Evolutionary conservation across 2,329 filamentous ascomycete genomes (phyloP), one percentile per base, ranked within the genome.

Genomic region (Helicocarpus griseus): DNA sequence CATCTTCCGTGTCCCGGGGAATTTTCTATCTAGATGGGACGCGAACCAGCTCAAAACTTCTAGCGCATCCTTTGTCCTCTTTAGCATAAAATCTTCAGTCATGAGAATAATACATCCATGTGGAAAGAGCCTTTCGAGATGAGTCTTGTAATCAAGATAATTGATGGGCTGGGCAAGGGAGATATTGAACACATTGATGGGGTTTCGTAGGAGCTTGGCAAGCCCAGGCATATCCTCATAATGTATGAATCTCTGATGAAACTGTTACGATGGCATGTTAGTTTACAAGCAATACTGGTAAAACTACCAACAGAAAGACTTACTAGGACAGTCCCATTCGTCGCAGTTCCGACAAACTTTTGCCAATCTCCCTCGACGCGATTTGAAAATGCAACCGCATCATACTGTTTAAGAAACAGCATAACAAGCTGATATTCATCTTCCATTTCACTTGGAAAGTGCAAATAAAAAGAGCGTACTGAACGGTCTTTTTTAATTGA

Each of bases 11-110:
- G 54, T 62, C 2, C 64, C 65, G 1, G 57, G 59, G 17, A 56
- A 57, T 31, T 60, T 65, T 6, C 51, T 53, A 17, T 40, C 57
- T 6, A 55, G 31, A 26, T 49, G 58, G 0, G 57, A 53, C 19
- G 50, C 49, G 49, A 72, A 69, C 70, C 69, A 73, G 14, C 55
- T 54, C n/a, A 73, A 51, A 2, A 70, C 60, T 4, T 63, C 55
- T 1, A 67, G 44, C 1, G 66, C 60, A 19, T 53, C 59, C 17
- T 63, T 56, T 0, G 64, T 58, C 6, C 68, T 60, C 40, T 54
- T 49, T 54, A 65, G 29, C 50, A 71, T 64, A 11, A 69, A 58
- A 41, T 71, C 69, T 53, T 73, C 69, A 1, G 71, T 71, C 14
- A 74, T 53, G 5, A 74, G 60, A 24, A 71, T 62, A 1, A 65